A percentile compares a stretch with the other conserved stretches of the same genome.
Conservation (phyloP, 306 rosid species). For the Rubus idaeus region DNA sequence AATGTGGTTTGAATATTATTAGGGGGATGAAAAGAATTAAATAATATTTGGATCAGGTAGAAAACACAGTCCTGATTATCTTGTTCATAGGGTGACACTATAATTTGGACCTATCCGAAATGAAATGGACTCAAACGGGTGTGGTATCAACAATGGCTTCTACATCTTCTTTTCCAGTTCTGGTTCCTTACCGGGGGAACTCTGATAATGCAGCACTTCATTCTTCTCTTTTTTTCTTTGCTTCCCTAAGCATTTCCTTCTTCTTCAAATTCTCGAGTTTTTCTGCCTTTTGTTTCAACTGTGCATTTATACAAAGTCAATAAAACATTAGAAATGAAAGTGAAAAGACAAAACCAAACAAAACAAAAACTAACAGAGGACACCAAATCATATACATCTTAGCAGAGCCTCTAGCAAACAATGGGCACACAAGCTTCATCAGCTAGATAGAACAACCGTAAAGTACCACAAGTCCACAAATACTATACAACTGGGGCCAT, state of each 20-base stretch:
- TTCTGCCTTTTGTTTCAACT: constrained; percentile 78
- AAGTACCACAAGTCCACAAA: not conserved
- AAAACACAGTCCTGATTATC: constrained; percentile 1
- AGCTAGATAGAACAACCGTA: not conserved
- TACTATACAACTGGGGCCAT: not conserved
- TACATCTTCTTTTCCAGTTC: constrained; percentile 40
- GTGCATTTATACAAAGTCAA: constrained; percentile 4
- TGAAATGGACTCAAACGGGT: constrained; percentile 31
- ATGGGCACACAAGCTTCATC: not conserved
- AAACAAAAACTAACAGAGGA: not conserved
- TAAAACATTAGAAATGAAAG: not conserved
- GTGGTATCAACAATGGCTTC: constrained; percentile 25
- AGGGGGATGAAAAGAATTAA: not conserved
- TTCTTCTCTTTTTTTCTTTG: constrained; percentile 61
- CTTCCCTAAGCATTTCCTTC: constrained; percentile 46
- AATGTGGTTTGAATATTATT: not conserved
- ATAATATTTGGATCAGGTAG: not conserved
- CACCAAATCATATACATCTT: not conserved
- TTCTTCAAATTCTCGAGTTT: constrained; percentile 70
- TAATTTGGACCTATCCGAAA: not conserved
- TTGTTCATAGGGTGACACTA: not conserved
- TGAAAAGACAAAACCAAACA: not conserved
- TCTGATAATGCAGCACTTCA: constrained; percentile 41
- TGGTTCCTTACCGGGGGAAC: constrained; percentile 55
- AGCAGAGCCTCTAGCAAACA: not conserved